Conservation (phyloP, 805 yeast species). For the Saccharomycopsis javanensis region DNA sequence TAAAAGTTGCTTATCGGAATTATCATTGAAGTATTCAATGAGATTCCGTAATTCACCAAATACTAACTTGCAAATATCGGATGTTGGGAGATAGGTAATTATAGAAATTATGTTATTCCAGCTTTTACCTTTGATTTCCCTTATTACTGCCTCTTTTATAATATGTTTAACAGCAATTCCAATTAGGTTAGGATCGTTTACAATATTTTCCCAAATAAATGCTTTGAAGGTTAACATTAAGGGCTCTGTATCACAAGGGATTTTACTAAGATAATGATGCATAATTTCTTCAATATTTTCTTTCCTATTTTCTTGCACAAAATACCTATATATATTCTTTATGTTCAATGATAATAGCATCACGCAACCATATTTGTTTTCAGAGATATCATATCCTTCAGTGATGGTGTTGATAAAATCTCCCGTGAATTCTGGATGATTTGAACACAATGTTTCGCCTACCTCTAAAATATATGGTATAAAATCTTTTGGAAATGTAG, state of each 20-base stretch:
- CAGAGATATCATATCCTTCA: constrained; percentile 35
- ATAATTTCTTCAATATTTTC: constrained; percentile 39
- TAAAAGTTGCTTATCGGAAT: constrained; percentile 21
- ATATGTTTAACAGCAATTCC: constrained; percentile 42
- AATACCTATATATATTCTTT: constrained; percentile 37
- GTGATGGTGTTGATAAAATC: constrained; percentile 39
- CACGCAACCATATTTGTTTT: constrained; percentile 14
- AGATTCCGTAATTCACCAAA: constrained; percentile 36
- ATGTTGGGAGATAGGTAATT: constrained; percentile 38
- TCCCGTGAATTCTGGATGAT: constrained; percentile 41
- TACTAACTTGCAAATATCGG: constrained; percentile 44
- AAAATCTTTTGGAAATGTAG: constrained; percentile 48
- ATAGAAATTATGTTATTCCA: constrained; percentile 44
- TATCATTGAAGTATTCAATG: constrained; percentile 28
- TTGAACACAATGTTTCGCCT: constrained; percentile 36
- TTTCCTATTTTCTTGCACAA: constrained; percentile 34
- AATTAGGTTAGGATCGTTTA: constrained; percentile 36
- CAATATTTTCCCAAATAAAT: constrained; percentile 41
- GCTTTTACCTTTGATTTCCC: constrained; percentile 42
- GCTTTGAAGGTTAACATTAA: constrained; percentile 36
- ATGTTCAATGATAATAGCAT: constrained; percentile 37
- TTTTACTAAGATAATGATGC: constrained; percentile 39
- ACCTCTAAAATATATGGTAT: constrained; percentile 42
- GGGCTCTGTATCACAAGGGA: constrained; percentile 27
- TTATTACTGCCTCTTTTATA: constrained; percentile 45